Evolutionary conservation across 352 stramenopile species (phyloP), one percentile per base, ranked within the genome.

Genomic region (Globisporangium alternatum): DNA sequence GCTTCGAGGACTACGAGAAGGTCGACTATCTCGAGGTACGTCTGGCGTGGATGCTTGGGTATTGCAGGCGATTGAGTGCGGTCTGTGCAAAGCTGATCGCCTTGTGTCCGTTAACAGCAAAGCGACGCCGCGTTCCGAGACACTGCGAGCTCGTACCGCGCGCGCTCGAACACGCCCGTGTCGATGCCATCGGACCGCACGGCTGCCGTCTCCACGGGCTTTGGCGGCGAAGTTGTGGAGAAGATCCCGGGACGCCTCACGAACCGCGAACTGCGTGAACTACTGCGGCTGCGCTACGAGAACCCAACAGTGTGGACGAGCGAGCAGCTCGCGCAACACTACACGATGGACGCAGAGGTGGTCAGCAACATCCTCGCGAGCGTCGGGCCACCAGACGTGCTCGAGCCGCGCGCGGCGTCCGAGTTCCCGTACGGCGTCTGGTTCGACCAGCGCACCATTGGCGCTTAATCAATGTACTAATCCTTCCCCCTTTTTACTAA

Each of bases 211-310:
- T 68, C 63, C 8, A 35, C 63, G 3, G 73, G 72, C 2, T 87
- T 77, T 45, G 74, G 76, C 8, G 68, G 70, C 12, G 56, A 76
- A 0, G 69, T 75, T 33, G 60, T 80, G n/a, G 59, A 78, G 21
- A 64, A 72, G 33, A 66, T 84, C 25, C 66, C 68, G 0, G 79
- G 83, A 15, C 80, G 83, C 6, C 39, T 91, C n/a, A 80, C 79
- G 12, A 79, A 78, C 55, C 67, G 71, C 39, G 68, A 91, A 19
- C 61, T 91, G 64, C 73, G 83, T 3, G 76, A 78, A 33, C 41
- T 91, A 47, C 67, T 91, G 56, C 77, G 80, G 25, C 63, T 90
- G 52, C 76, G 87, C 56, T 90, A 91, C 67, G 80, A 89, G 62
- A 71, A 80, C 52, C 83, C 83, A 0, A 31, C 67, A 25, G 72